Percentiles rank a stretch among this genome's conserved stretches.
These are phyloP conservation scores for Malus asiatica DNA, from an alignment of 306 rosid species.

Conservation along the genomic window DNA sequence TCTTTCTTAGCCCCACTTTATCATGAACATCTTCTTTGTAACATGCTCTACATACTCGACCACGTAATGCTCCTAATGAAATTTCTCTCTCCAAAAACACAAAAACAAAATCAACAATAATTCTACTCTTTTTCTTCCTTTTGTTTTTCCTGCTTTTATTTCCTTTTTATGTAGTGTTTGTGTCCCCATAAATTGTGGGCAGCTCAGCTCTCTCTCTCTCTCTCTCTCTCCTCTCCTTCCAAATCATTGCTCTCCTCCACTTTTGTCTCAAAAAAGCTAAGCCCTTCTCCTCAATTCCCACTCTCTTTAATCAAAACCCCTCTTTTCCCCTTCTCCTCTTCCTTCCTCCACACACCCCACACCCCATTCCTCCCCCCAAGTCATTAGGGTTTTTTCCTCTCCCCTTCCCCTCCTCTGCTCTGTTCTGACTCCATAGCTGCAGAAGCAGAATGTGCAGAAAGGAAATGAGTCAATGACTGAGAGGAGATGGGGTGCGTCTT, in stretches of 20 bases:
- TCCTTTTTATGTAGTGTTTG: neutral
- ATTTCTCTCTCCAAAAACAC: no score
- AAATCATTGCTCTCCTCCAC: conserved; percentile 63
- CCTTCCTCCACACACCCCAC: neutral
- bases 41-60: no score
- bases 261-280: conserved; percentile 73
- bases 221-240: neutral
- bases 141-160: neutral
- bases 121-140: conserved; percentile 11
- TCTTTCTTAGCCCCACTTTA: no score
- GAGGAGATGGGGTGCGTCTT: conserved; percentile 86
- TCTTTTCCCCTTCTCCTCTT: neutral
- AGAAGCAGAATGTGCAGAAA: conserved; percentile 19
- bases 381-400: neutral
- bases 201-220: conserved; percentile 6
- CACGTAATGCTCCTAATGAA: no score
- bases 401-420: neutral
- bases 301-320: conserved; percentile 5
- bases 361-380: neutral
- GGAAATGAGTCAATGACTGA: conserved; percentile 41
- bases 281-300: conserved; percentile 17
- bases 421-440: neutral
- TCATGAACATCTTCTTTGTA: no score
- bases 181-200: conserved; percentile 47
- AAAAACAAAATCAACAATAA: no score